Base-by-base conservation (phyloP, 805 yeast genomes). In the Kazachstania africana region DNA sequence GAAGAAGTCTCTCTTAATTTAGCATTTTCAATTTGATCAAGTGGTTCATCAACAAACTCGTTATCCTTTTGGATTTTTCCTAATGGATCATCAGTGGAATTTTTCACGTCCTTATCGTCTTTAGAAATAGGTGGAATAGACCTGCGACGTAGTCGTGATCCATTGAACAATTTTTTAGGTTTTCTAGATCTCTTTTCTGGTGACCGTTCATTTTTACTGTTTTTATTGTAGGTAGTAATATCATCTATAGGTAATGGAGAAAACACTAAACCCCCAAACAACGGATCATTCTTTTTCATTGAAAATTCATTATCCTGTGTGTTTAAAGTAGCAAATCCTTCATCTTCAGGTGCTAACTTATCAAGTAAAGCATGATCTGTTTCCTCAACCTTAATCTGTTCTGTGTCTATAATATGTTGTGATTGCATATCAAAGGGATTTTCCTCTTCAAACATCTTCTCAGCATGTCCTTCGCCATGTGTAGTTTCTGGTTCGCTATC, bases 61-160 rank as follows among this genome's bases (percentile, higher is more conserved):
- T 35, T 53, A 5, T 49, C 38, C 31, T 50, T 45, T 43, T 53
- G 43, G 33, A 45, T 36, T 17, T 53, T 57, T 0, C 57, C 62
- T 31, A 54, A 39, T 15, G 54, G 63, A 36, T 50, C 62, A 1
- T 45, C 32, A 1, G 45, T 29, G 6, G 37, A 41, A 1, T 19
- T 19, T 19, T 19, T 8, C 10, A 41, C 34, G 15, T 40, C 44
- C 17, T 36, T 28, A 12, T 43, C 9, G 45, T 43, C 20, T 48
- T 36, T 17, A 46, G 39, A 38, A 27, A 18, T 28, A 8, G 28
- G 26, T 4, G 56, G 57, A 24, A 24, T 27, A 19, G 25, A 13
- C 24, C 49, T 48, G 21, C 68, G 59, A 33, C 68, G 66, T 17
- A 54, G 48, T 39, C 75, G 60, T 26, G 73, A 65, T 1, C 71